A percentile compares a stretch with the other conserved stretches of the same genome.
phyloP scores from a whole-genome alignment of 2,329 filamentous ascomycete species.

The Pyricularia grisea region DNA sequence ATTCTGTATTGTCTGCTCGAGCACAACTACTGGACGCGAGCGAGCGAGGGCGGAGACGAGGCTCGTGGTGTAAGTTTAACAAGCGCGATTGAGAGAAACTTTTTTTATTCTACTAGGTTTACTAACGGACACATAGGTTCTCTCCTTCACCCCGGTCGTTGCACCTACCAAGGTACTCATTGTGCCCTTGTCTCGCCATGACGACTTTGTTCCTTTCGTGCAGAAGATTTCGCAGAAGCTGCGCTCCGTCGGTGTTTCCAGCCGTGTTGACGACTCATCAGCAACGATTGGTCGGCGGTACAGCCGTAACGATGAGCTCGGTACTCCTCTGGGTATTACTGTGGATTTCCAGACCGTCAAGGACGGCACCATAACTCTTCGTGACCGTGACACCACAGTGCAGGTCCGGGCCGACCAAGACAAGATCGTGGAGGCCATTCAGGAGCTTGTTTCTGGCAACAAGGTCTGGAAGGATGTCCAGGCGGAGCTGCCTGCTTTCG shows the following conservation, averaged over 20 bases:
- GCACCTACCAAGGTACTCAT: constrained; percentile 95
- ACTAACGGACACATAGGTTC: constrained; percentile 24
- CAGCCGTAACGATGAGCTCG: constrained; percentile 88
- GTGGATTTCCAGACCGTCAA: constrained; percentile 93
- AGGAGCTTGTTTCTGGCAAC: constrained; percentile 32
- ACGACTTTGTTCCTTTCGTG: constrained; percentile 71
- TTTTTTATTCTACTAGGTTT: not conserved
- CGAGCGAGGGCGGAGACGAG: constrained; percentile 61
- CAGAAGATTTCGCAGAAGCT: constrained; percentile 66
- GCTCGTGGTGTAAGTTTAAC: constrained; percentile 66
- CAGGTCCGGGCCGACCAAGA: constrained; percentile 81
- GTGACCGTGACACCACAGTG: constrained; percentile 83
- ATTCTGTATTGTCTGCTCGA: constrained; percentile 91
- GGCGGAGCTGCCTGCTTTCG: constrained; percentile 73
- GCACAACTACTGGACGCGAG: constrained; percentile 89
- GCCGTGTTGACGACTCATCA: constrained; percentile 79
- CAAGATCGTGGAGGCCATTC: constrained; percentile 69
- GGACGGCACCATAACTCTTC: constrained; percentile 76
- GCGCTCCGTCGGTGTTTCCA: constrained; percentile 68
- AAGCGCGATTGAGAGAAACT: not conserved
- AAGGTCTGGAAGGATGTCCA: constrained; percentile 62
- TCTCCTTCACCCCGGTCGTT: constrained; percentile 51
- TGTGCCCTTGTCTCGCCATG: constrained; percentile 75
- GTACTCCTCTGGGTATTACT: constrained; percentile 87
- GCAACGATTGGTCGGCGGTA: constrained; percentile 94